Conservation (phyloP, 306 rosid species). For the Cyclanthera cordifolia region DNA sequence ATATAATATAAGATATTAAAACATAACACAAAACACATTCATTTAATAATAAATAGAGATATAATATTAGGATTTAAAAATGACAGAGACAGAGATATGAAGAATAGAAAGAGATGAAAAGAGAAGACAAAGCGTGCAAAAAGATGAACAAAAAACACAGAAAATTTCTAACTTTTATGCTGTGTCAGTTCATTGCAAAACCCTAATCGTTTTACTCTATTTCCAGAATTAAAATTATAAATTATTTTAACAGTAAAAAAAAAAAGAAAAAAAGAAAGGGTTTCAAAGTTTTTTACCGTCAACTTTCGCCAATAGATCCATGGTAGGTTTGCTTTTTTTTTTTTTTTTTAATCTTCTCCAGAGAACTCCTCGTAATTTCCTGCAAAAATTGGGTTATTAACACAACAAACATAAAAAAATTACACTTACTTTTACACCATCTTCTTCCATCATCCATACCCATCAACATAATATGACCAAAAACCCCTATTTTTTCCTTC, state of each 20-base stretch:
- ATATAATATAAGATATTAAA: background rate
- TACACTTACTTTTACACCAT: background rate
- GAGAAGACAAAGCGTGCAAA: constrained; percentile 13
- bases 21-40: background rate
- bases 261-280: too few species aligned
- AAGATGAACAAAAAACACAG: background rate
- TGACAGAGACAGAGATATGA: background rate
- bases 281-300: constrained; percentile 1
- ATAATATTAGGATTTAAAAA: background rate
- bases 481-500: background rate
- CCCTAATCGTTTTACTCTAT: background rate
- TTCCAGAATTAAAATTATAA: background rate
- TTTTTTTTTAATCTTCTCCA: background rate
- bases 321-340: background rate
- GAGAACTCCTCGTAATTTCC: constrained; percentile 1
- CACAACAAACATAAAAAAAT: background rate
- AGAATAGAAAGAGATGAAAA: background rate
- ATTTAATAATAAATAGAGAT: background rate
- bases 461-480: background rate
- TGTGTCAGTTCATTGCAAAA: background rate
- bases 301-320: constrained; percentile 11
- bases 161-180: constrained; percentile 6
- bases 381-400: constrained; percentile 1
- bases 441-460: background rate
- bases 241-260: background rate